Base-by-base conservation (phyloP, 2,329 filamentous ascomycete species). In the Fusarium sp. region DNA sequence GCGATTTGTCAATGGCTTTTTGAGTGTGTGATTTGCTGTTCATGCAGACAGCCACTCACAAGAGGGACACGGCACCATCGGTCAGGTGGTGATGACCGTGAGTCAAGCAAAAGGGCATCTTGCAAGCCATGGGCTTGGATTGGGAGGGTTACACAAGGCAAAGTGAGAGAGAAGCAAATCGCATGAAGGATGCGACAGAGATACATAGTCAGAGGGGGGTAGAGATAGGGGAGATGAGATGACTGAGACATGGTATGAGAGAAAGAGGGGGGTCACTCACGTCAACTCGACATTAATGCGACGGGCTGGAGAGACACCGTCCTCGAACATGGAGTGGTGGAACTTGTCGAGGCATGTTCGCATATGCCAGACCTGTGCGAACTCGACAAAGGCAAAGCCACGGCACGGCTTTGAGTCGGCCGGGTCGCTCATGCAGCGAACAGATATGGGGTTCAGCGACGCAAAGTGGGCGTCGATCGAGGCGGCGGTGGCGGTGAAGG, bases 231-330 rank as follows among this genome's bases (percentile, higher is more conserved):
- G 44, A 28, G 40, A 9, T 43, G 41, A 30, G 41, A 48, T 30
- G 51, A 23, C 46, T 12, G 47, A 36, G 54, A 54, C 30, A 50
- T 16, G 44, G 28, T 56, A 62, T 56, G 57, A 37, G 43, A 39
- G 23, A 62, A 52, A 57, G 40, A 50, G 56, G 53, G 51, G 37
- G 50, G 43, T 6, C 39, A 87, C 90, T 81, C 81, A 94, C 88
- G 94, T 97, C 72, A 98, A 82, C 82, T 98, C 95, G 28, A 98
- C 93, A 78, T 97, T 98, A 76, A 98, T 97, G 81, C 91, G 92
- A 74, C 95, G 86, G 54, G 90, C 83, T 15, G 83, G 78, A 43
- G 82, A 84, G 15, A 81, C 66, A 68, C 85, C 83, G 80, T 90
- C 85, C 78, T 85, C 81, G 78, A 98, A 97, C 69, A 87, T 87